phyloP scores from a whole-genome alignment of 129 eudicot genomes.

The Escallonia herrerae region DNA sequence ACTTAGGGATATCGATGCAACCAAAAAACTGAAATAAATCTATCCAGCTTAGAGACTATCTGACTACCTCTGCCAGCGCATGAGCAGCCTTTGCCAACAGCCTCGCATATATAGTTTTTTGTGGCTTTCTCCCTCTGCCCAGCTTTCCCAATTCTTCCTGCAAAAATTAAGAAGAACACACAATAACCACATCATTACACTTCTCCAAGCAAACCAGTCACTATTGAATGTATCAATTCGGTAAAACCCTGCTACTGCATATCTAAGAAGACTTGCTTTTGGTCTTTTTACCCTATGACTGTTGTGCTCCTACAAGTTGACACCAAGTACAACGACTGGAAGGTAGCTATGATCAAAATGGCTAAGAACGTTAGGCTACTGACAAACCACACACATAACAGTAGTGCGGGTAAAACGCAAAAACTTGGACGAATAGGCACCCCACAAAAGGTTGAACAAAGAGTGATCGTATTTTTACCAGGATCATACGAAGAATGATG shows the following conservation, averaged over 20 bases:
- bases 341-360: too few species aligned
- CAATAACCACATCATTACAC: not conserved
- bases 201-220: not conserved
- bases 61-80: constrained; percentile 81
- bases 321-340: too few species aligned
- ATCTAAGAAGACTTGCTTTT: not conserved
- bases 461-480: too few species aligned
- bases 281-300: too few species aligned
- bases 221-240: not conserved
- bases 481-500: too few species aligned
- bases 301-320: too few species aligned
- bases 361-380: too few species aligned
- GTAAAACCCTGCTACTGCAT: not conserved
- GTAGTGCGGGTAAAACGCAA: too few species aligned
- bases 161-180: constrained; percentile 21
- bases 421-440: too few species aligned
- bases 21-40: not conserved
- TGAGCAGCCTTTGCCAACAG: constrained; percentile 90
- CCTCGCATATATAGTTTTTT: constrained; percentile 75
- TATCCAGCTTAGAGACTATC: too few species aligned
- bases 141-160: constrained; percentile 69
- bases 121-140: constrained; percentile 71
- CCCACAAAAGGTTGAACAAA: too few species aligned
- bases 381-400: too few species aligned
- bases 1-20: not conserved